phyloP scores from a whole-genome alignment of 768 basidiomycete genomes.

The Xanthoconium purpureum region DNA sequence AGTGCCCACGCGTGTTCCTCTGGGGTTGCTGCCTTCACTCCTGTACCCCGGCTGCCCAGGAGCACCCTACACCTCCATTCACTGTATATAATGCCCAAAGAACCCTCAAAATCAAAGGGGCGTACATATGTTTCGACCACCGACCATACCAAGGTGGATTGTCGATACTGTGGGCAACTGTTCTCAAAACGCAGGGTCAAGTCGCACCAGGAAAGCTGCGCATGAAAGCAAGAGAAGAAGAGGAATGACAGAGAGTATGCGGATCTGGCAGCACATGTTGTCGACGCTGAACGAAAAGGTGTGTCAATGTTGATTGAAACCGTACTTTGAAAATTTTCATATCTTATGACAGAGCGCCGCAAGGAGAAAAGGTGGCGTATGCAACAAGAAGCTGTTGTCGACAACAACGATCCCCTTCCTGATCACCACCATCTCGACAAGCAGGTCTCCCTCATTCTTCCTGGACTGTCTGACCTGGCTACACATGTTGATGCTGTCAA shows the following conservation, averaged over 20 bases:
- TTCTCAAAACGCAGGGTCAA: background rate
- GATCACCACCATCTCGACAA: background rate
- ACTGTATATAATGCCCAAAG: background rate
- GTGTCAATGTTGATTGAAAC: background rate
- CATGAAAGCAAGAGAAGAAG: background rate
- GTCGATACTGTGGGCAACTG: background rate
- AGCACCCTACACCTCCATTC: background rate
- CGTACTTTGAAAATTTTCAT: too few relatives aligned
- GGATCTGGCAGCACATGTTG: background rate
- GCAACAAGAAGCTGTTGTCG: background rate
- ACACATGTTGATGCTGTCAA: background rate
- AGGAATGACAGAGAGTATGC: background rate
- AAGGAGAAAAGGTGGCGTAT: background rate
- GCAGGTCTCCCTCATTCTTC: too few relatives aligned
- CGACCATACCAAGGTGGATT: background rate
- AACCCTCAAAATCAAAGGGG: background rate
- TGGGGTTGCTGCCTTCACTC: too few relatives aligned
- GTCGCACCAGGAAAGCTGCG: background rate
- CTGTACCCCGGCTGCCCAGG: too few relatives aligned
- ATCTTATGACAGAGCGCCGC: background rate
- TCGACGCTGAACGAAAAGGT: background rate
- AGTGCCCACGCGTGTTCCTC: too few relatives aligned
- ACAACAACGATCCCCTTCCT: background rate
- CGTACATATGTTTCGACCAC: background rate
- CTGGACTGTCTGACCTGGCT: too few relatives aligned